Conservation (phyloP, 257 asterid species). For the Solanum sparsipilum region DNA sequence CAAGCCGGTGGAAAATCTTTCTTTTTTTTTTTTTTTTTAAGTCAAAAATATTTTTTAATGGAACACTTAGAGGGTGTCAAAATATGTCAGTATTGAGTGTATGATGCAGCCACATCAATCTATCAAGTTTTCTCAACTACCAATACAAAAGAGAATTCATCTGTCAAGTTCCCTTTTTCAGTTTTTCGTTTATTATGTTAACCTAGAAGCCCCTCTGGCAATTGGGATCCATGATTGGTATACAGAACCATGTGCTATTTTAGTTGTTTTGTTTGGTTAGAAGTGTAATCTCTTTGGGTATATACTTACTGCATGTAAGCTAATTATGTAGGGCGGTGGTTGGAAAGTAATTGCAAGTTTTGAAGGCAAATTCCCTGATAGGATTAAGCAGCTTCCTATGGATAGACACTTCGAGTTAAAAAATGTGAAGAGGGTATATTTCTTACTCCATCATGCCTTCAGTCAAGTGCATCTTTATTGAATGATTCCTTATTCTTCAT, state of each 20-base stretch:
- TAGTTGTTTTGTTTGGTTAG: not conserved
- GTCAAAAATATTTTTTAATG: not conserved
- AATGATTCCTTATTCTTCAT: not conserved
- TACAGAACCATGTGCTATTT: not conserved
- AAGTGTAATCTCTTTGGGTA: not conserved
- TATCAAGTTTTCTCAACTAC: not conserved
- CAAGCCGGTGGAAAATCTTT: not conserved
- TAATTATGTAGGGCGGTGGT: constrained; percentile 67
- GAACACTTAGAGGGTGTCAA: not conserved
- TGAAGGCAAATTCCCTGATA: constrained; percentile 93
- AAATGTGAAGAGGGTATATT: constrained; percentile 77
- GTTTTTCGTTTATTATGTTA: not conserved
- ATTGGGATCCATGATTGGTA: not conserved
- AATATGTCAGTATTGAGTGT: not conserved
- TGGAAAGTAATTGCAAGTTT: constrained; percentile 99
- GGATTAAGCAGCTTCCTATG: constrained; percentile 89
- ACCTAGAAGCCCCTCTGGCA: not conserved
- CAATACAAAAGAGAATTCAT: not conserved
- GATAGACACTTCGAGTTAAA: constrained; percentile 85
- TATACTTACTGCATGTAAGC: not conserved
- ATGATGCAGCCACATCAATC: not conserved
- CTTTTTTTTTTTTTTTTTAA: not conserved
- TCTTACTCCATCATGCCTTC: not conserved
- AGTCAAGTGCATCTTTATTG: not conserved
- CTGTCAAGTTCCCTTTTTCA: not conserved